Percentiles rank a stretch among this genome's conserved stretches.
Conservation (phyloP, 148 eudicot species). For the Persicaria tinctoria region DNA sequence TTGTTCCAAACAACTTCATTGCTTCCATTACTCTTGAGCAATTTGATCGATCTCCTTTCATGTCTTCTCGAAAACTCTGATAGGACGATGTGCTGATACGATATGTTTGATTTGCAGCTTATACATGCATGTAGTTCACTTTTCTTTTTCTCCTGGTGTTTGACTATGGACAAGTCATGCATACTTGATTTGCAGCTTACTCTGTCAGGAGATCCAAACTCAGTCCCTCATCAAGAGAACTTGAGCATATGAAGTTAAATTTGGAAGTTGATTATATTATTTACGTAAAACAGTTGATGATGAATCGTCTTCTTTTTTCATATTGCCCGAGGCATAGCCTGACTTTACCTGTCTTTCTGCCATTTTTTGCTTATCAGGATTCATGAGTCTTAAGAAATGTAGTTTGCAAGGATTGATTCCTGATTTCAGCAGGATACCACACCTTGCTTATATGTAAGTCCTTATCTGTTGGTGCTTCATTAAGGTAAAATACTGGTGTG, state of each 20-base stretch:
- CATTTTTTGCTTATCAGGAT: constrained; percentile 31
- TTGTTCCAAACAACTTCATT: too few species aligned
- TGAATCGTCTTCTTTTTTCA: constrained; percentile 5
- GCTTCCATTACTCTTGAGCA: too few species aligned
- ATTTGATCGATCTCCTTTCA: neutral
- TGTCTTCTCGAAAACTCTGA: neutral
- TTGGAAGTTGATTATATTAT: neutral
- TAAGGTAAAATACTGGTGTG: neutral
- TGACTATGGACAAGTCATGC: neutral
- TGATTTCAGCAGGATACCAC: constrained; percentile 54
- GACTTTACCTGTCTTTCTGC: neutral
- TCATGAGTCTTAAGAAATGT: constrained; percentile 69
- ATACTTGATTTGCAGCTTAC: neutral
- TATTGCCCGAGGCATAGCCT: neutral
- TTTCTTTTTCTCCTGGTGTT: neutral
- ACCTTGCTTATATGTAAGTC: constrained; percentile 71
- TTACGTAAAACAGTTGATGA: neutral
- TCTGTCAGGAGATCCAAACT: neutral
- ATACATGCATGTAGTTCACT: neutral
- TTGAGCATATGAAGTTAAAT: neutral
- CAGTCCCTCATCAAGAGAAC: neutral
- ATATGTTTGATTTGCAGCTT: neutral
- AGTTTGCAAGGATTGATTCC: constrained; percentile 68
- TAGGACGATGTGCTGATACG: neutral
- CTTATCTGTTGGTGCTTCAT: neutral